phyloP scores from a whole-genome alignment of 352 stramenopile genomes.

The Halophytophthora polymorphica region DNA sequence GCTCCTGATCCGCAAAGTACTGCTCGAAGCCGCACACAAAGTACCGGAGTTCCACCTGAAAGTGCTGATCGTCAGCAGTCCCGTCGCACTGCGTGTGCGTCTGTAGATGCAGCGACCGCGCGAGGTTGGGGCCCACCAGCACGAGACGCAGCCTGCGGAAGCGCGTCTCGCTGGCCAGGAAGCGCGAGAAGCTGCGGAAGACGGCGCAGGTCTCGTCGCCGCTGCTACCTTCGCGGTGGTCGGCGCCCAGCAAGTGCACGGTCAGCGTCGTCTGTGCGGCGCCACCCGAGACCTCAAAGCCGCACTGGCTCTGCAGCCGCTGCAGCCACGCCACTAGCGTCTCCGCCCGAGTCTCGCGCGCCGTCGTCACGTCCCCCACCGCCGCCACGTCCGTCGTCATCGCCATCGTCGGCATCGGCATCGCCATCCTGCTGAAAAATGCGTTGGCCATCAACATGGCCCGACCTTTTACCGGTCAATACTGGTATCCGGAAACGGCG shows the following conservation, averaged over 20 bases:
- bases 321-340: constrained; percentile 32
- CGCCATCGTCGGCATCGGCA: too few relatives aligned
- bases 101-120: constrained; percentile 44
- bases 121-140: constrained; percentile 75
- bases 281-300: constrained; percentile 1
- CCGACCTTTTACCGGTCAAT: too few relatives aligned
- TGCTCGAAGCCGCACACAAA: constrained; percentile 69
- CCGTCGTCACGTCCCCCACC: constrained; percentile 8
- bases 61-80: constrained; percentile 7
- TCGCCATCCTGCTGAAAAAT: too few relatives aligned
- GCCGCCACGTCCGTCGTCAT: too few relatives aligned
- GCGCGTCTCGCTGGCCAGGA: constrained; percentile 29
- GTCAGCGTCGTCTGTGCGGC: constrained; percentile 23
- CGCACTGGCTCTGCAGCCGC: constrained; percentile 21
- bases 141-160: constrained; percentile 47
- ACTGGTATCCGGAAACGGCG: too few relatives aligned
- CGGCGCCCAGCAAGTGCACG: constrained; percentile 68
- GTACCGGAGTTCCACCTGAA: constrained; percentile 53
- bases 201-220: constrained; percentile 49
- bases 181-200: constrained; percentile 51
- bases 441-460: too few relatives aligned
- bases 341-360: constrained; percentile 24
- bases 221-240: constrained; percentile 74
- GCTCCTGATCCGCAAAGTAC: constrained; percentile 40
- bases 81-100: constrained; percentile 21